Evolutionary conservation across 1,284 basidiomycete genomes (phyloP).

Genomic region (Marasmius oreades): DNA sequence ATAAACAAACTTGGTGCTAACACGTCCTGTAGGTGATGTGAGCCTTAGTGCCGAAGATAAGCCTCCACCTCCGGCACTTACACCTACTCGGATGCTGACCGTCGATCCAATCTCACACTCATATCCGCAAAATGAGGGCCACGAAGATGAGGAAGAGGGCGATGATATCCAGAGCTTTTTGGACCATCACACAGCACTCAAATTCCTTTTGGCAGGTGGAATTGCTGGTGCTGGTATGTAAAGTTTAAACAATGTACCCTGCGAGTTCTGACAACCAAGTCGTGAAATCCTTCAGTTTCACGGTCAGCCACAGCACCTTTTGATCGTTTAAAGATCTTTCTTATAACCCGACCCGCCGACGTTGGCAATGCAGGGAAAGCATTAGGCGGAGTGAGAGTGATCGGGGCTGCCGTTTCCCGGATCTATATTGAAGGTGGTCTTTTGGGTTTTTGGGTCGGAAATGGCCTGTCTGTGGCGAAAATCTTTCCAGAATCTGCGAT

Average conservation of each 20-base stretch:
- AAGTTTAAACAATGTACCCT: slow-evolving; percentile 5
- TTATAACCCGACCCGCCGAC: slow-evolving; percentile 84
- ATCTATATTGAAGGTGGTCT: slow-evolving; percentile 90
- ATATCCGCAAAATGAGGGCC: slow-evolving; percentile 37
- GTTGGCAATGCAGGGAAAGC: slow-evolving; percentile 53
- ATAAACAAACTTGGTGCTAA: slow-evolving; percentile 13
- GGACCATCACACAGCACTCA: slow-evolving; percentile 73
- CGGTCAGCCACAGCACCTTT: slow-evolving; percentile 97
- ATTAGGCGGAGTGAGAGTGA: slow-evolving; percentile 61
- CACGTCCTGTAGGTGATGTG: slow-evolving; percentile 58
- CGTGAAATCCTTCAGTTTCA: slow-evolving; percentile 58
- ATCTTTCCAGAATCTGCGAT: slow-evolving; percentile 98
- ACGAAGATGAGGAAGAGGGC: slow-evolving; percentile 55
- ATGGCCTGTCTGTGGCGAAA: slow-evolving; percentile 81
- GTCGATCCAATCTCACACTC: slow-evolving; percentile 23
- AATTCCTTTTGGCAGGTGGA: slow-evolving; percentile 92
- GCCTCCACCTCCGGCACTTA: slow-evolving; percentile 35
- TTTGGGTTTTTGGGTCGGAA: slow-evolving; percentile 91
- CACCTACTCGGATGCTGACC: slow-evolving; percentile 16
- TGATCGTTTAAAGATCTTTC: slow-evolving; percentile 94
- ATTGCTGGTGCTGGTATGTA: slow-evolving; percentile 85
- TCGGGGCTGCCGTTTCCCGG: slow-evolving; percentile 68
- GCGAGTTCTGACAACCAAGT: neutral
- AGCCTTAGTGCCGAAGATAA: slow-evolving; percentile 70
- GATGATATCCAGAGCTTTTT: slow-evolving; percentile 64